Conservation (phyloP, 1,284 basidiomycete species). For the Trichosporon ovoides region DNA sequence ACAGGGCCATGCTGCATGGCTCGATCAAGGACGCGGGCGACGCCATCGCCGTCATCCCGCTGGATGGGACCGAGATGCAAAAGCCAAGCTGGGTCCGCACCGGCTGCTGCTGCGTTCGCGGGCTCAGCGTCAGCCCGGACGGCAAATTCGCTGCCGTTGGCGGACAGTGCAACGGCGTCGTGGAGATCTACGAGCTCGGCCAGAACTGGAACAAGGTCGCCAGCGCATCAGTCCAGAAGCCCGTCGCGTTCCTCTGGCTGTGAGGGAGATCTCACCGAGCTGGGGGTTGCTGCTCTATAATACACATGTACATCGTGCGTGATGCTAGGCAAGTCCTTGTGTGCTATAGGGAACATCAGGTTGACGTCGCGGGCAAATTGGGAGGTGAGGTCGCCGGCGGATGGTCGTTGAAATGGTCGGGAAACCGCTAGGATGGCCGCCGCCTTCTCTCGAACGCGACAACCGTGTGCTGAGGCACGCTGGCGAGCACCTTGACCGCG, state of each 20-base stretch:
- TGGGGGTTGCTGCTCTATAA: neutral
- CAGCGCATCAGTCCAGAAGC: slow-evolving; percentile 61
- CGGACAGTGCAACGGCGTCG: slow-evolving; percentile 38
- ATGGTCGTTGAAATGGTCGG: neutral
- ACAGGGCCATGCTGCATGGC: slow-evolving; percentile 40
- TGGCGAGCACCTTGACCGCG: neutral
- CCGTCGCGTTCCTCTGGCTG: slow-evolving; percentile 42
- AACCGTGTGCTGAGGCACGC: slow-evolving; percentile 1
- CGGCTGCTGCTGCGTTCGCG: slow-evolving; percentile 37
- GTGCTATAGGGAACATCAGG: neutral
- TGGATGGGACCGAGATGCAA: slow-evolving; percentile 29
- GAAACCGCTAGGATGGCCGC: neutral
- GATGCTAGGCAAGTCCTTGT: neutral
- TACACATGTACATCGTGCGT: neutral
- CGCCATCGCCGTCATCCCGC: slow-evolving; percentile 37
- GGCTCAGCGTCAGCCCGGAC: slow-evolving; percentile 38
- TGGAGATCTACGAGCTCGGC: slow-evolving; percentile 41
- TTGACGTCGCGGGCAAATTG: neutral
- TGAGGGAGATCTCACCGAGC: slow-evolving; percentile 1
- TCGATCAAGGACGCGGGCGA: slow-evolving; percentile 32
- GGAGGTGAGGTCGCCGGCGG: neutral
- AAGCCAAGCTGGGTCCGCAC: slow-evolving; percentile 35
- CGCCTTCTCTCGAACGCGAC: neutral
- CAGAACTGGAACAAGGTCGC: slow-evolving; percentile 51
- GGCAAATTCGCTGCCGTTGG: slow-evolving; percentile 42